Evolutionary conservation across 2,329 filamentous ascomycete genomes (phyloP), one percentile per base, ranked within the genome.

Genomic region (Alternaria sp.): DNA sequence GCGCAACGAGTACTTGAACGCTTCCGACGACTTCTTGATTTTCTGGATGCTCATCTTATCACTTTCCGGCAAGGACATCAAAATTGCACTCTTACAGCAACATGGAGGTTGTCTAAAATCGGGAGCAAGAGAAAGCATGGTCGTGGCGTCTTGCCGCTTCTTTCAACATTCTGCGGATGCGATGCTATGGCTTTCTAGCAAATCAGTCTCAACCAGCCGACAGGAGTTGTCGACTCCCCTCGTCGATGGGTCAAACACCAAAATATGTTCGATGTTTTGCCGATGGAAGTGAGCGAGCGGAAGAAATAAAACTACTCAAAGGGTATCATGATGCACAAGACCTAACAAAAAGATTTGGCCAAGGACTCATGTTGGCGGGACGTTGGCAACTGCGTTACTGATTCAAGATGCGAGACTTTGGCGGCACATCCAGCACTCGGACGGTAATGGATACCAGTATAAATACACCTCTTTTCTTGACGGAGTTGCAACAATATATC

Each of bases 401-500:
- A 9, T 17, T 40, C 36, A 40, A 40, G 9, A 40, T 40, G 9
- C 8, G 0, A 3, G 36, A 11, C 15, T 5, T 40, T 3, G 0
- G 15, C 32, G 8, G 2, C 15, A 40, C 1, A 9, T 40, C 8
- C 8, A 0, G 32, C 32, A 40, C 9, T 40, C n/a, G 4, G 9
- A 0, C 5, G 36, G 3, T 11, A 10, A 17, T 1, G 4, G 5
- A 6, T 17, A 40, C n/a, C 15, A 1, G 8, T 40, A 17, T 40
- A 40, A 10, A n/a, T 5, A 40, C 15, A 3, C 4, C 15, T 10
- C 0, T 10, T 10, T 10, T 40, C 8, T 10, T 17, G 8, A n/a
- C 1, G 15, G 32, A n/a, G 8, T n/a, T 40, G 0, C 8, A 3
- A 5, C n/a, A 5, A 5, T 0, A n/a, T 40, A 0, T 10, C 2